Percentiles rank a stretch among this genome's conserved stretches.
Evolutionary conservation across 1,284 basidiomycete genomes (phyloP).

Genomic region (Rhodotorula sp.): DNA sequence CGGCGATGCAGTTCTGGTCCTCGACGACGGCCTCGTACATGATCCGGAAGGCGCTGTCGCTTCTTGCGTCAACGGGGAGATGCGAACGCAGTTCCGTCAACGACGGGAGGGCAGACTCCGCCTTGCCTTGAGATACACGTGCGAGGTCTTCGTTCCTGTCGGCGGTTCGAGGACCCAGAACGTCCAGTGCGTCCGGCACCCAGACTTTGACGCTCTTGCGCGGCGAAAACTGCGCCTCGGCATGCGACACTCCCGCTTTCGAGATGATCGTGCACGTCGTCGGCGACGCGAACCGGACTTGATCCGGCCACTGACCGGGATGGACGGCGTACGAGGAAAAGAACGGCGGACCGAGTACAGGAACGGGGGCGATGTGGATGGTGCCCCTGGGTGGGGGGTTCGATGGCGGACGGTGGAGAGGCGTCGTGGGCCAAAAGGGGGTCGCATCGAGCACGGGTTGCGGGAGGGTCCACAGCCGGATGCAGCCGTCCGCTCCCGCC

Average conservation of each 20-base stretch:
- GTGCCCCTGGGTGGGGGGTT: neutral
- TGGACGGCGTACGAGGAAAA: slow-evolving; percentile 23
- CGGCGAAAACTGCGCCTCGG: neutral
- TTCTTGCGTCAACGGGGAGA: neutral
- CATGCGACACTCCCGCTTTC: slow-evolving; percentile 2
- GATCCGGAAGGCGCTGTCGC: slow-evolving; percentile 6
- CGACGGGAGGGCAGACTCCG: neutral
- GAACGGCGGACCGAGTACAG: slow-evolving; percentile 7
- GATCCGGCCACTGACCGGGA: slow-evolving; percentile 21
- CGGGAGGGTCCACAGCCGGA: slow-evolving; percentile 22
- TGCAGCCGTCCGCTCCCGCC: slow-evolving; percentile 17
- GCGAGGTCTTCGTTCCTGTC: neutral
- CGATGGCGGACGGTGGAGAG: neutral
- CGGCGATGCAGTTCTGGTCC: slow-evolving; percentile 16
- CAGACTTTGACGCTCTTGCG: slow-evolving; percentile 18
- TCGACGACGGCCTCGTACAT: slow-evolving; percentile 15
- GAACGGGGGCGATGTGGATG: neutral
- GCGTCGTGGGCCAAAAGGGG: slow-evolving; percentile 3
- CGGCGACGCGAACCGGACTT: slow-evolving; percentile 13
- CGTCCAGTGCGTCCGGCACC: slow-evolving; percentile 3
- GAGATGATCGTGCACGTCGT: slow-evolving; percentile 11
- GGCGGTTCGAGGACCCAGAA: neutral
- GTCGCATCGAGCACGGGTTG: neutral
- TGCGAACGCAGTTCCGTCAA: neutral
- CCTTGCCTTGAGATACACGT: neutral